Evolutionary conservation across 75 land plant genomes (phyloP).

Genomic region (Pseudotsuga menziesii): DNA sequence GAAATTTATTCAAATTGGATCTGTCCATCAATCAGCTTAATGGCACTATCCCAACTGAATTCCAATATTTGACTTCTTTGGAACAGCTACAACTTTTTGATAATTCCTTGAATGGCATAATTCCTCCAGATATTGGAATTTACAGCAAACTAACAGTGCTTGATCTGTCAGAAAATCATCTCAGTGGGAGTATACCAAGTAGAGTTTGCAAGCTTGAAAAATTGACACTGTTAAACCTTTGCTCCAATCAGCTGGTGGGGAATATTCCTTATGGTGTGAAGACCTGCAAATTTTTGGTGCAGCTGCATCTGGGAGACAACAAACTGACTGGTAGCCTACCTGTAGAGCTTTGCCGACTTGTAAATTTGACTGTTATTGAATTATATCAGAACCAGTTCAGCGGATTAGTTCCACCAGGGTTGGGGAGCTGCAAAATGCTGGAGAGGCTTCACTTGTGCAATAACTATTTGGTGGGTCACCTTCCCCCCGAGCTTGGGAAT

Average conservation of each 20-base stretch:
- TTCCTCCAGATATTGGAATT: conserved; percentile 52
- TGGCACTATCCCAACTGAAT: conserved; percentile 57
- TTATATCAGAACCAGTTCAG: conserved; percentile 60
- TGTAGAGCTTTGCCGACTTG: conserved; percentile 58
- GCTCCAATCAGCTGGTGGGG: conserved; percentile 52
- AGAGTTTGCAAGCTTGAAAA: conserved; percentile 41
- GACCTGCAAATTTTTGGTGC: conserved; percentile 46
- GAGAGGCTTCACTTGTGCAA: conserved; percentile 49
- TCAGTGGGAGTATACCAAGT: conserved; percentile 61
- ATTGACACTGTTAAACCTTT: conserved; percentile 43
- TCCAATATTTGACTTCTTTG: conserved; percentile 40
- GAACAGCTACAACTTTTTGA: conserved; percentile 53
- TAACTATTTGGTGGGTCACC: conserved; percentile 44
- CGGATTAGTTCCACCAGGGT: conserved; percentile 57
- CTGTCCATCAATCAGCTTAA: conserved; percentile 60
- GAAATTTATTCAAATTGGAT: conserved; percentile 49
- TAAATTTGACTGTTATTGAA: conserved; percentile 45
- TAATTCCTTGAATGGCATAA: conserved; percentile 46
- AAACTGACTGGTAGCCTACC: conserved; percentile 69
- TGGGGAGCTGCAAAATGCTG: conserved; percentile 49
- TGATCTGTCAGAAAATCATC: conserved; percentile 59
- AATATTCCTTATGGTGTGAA: conserved; percentile 52
- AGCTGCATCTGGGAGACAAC: conserved; percentile 63
- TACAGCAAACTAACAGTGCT: conserved; percentile 52
- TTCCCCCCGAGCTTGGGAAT: conserved; percentile 59